Percentiles rank a stretch among this genome's conserved stretches.
These are phyloP conservation scores for Argentina anserina DNA, from an alignment of 306 rosid genomes.

Conservation along the genomic window DNA sequence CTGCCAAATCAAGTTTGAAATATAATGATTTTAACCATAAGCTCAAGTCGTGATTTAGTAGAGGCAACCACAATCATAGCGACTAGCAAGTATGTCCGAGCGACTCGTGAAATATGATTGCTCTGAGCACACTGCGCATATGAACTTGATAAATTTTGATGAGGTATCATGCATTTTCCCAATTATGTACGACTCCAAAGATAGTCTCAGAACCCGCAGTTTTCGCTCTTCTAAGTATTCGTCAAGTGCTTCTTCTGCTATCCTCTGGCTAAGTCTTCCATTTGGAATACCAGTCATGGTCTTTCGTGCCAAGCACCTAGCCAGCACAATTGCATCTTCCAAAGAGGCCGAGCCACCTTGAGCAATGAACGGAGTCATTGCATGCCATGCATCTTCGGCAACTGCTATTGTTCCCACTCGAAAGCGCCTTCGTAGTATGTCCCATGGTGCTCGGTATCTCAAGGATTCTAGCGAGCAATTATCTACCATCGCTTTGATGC, in stretches of 20 bases:
- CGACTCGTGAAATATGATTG: background rate
- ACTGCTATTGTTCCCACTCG: conserved; percentile 6
- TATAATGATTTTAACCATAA: too few relatives aligned
- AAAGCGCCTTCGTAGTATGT: background rate
- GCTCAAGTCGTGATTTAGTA: background rate
- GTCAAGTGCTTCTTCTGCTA: conserved; percentile 18
- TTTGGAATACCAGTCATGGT: background rate
- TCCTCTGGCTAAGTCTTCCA: background rate
- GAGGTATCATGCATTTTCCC: background rate
- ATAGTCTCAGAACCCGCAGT: background rate
- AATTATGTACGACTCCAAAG: background rate
- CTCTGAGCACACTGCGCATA: background rate
- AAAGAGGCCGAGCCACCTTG: conserved; percentile 21
- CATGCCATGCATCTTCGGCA: conserved; percentile 20
- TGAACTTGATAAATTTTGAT: background rate
- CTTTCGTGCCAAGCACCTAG: conserved; percentile 6
- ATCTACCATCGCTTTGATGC: background rate
- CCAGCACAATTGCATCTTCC: conserved; percentile 21
- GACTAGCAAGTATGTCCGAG: background rate
- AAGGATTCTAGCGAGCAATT: conserved; percentile 1
- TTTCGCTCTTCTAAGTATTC: conserved; percentile 14
- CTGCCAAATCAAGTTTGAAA: too few relatives aligned
- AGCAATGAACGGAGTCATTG: conserved; percentile 22
- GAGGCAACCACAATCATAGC: background rate
- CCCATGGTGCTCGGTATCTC: conserved; percentile 11